These are phyloP conservation scores for Epichloe uncinata DNA, from an alignment of 2,329 filamentous ascomycete species.

Conservation along the genomic window DNA sequence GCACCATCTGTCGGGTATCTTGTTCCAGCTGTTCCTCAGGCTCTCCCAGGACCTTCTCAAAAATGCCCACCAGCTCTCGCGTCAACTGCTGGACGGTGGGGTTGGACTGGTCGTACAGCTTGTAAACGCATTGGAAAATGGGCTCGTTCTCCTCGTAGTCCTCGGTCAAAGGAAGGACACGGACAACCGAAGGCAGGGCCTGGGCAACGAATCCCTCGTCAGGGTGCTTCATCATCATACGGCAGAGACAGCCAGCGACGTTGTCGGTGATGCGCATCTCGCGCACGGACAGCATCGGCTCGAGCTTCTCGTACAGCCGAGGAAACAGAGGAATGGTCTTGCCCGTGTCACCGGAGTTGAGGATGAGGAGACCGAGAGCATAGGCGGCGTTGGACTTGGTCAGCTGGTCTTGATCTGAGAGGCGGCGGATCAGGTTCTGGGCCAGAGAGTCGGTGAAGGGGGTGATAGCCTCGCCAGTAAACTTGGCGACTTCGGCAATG, in stretches of 20 bases:
- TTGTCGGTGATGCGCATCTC: constrained; percentile 84
- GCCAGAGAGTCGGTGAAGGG: constrained; percentile 67
- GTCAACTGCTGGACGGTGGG: constrained; percentile 57
- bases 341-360: constrained; percentile 59
- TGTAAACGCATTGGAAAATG: constrained; percentile 79
- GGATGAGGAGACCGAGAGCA: constrained; percentile 71
- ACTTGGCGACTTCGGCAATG: constrained; percentile 78
- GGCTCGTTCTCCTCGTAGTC: constrained; percentile 96
- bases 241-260: constrained; percentile 76
- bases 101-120: constrained; percentile 64
- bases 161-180: constrained; percentile 73
- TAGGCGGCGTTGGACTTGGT: constrained; percentile 94
- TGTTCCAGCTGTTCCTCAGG: constrained; percentile 65
- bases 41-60: constrained; percentile 57
- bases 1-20: constrained; percentile 53
- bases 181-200: constrained; percentile 68
- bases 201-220: constrained; percentile 67
- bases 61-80: constrained; percentile 53
- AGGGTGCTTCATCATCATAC: constrained; percentile 86
- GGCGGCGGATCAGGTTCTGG: constrained; percentile 70
- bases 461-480: constrained; percentile 68
- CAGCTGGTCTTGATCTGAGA: constrained; percentile 80
- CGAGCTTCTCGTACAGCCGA: constrained; percentile 70
- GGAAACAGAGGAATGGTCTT: constrained; percentile 64
- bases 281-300: constrained; percentile 65